Evolutionary conservation across 306 rosid species (phyloP).

Genomic region (Cucurbita maxima): DNA sequence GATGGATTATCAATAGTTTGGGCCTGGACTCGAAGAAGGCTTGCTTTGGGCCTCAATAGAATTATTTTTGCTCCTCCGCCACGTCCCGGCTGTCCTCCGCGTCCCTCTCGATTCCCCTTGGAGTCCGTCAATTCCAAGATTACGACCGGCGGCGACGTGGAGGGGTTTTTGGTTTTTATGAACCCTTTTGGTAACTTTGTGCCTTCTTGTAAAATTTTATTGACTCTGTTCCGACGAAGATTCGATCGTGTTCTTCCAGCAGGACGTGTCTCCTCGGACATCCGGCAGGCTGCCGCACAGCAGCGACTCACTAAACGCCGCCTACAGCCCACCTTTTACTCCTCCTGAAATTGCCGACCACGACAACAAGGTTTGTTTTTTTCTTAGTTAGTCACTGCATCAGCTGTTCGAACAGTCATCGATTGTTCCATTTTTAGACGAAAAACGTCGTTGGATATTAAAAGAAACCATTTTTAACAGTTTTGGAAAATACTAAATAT

Average conservation of each 20-base stretch:
- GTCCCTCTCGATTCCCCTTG: slow-evolving; percentile 73
- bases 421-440: neutral
- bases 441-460: neutral
- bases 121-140: slow-evolving; percentile 47
- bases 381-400: neutral
- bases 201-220: neutral
- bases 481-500: neutral
- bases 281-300: slow-evolving; percentile 90
- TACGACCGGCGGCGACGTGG: slow-evolving; percentile 29
- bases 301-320: slow-evolving; percentile 87
- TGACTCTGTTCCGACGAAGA: neutral
- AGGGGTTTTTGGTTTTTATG: slow-evolving; percentile 37
- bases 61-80: slow-evolving; percentile 13
- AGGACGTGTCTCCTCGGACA: slow-evolving; percentile 81
- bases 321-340: slow-evolving; percentile 75
- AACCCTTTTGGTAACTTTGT: slow-evolving; percentile 34
- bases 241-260: slow-evolving; percentile 16
- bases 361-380: slow-evolving; percentile 52
- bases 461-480: neutral
- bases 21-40: neutral
- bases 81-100: slow-evolving; percentile 48
- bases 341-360: slow-evolving; percentile 55
- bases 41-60: neutral
- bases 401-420: neutral
- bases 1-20: neutral